Conservation (phyloP, 208 protist species). For the Leishmania major region DNA sequence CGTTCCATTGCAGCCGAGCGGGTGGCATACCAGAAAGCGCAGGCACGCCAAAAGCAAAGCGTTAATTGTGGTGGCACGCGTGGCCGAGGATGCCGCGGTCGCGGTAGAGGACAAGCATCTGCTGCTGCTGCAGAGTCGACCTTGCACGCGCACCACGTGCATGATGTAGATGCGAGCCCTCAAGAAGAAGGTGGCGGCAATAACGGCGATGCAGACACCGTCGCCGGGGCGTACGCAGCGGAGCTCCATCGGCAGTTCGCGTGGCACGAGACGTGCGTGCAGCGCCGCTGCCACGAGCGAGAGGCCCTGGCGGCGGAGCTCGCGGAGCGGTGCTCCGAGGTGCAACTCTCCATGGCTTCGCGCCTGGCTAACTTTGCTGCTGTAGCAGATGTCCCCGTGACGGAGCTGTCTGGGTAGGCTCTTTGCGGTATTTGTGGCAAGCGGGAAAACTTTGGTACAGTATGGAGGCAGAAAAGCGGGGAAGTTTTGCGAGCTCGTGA, state of each 20-base stretch:
- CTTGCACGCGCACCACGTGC: neutral
- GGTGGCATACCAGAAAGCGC: slow-evolving; percentile 13
- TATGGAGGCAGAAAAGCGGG: neutral
- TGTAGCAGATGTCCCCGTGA: slow-evolving; percentile 21
- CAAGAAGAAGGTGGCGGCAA: neutral
- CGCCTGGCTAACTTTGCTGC: slow-evolving; percentile 35
- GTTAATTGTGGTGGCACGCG: neutral
- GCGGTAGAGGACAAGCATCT: neutral
- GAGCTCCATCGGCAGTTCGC: slow-evolving; percentile 26
- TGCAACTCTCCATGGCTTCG: slow-evolving; percentile 39
- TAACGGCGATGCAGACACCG: neutral
- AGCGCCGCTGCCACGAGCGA: slow-evolving; percentile 38
- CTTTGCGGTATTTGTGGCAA: neutral
- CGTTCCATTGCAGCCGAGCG: slow-evolving; percentile 38
- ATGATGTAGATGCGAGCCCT: slow-evolving; percentile 7
- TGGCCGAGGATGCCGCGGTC: neutral
- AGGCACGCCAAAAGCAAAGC: neutral
- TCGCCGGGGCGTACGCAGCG: neutral
- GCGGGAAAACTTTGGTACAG: neutral
- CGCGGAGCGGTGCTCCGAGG: slow-evolving; percentile 31
- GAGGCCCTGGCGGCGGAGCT: slow-evolving; percentile 37
- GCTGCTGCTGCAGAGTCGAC: neutral
- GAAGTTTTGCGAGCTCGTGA: too few species aligned
- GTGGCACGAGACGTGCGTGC: slow-evolving; percentile 33
- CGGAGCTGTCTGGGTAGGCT: slow-evolving; percentile 21